Evolutionary conservation across 129 eudicot genomes (phyloP).

Genomic region (Helichrysum umbraculigerum): DNA sequence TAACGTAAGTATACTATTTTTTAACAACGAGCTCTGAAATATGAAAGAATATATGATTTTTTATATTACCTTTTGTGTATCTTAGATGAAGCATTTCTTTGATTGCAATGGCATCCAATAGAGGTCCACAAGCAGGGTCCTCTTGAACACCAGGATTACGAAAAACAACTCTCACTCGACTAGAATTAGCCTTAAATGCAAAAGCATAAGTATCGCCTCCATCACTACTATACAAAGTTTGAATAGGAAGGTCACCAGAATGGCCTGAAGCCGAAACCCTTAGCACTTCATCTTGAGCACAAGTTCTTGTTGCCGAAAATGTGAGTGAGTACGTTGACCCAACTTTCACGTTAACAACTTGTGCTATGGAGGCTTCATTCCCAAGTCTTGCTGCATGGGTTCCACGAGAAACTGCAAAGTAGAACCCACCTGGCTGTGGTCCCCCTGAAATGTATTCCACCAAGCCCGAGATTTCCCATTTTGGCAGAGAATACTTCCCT

Average conservation of each 20-base stretch:
- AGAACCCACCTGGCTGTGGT: conserved; percentile 66
- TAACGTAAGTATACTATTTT: background rate
- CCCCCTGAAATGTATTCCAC: conserved; percentile 69
- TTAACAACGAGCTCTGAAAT: background rate
- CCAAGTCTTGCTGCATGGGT: conserved; percentile 71
- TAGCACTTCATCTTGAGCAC: conserved; percentile 73
- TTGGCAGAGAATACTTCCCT: conserved; percentile 59
- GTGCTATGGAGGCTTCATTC: conserved; percentile 67
- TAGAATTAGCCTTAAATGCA: conserved; percentile 48
- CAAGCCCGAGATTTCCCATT: conserved; percentile 54
- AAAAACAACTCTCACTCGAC: conserved; percentile 49
- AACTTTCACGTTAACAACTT: conserved; percentile 36
- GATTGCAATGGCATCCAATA: conserved; percentile 68
- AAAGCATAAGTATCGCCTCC: conserved; percentile 84
- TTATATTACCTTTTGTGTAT: conserved; percentile 40
- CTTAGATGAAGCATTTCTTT: conserved; percentile 45
- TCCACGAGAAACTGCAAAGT: conserved; percentile 59
- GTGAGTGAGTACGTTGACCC: conserved; percentile 52
- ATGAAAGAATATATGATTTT: background rate
- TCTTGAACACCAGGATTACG: conserved; percentile 69
- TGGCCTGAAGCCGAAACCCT: conserved; percentile 44
- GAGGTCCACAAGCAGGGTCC: conserved; percentile 75
- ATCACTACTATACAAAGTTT: conserved; percentile 59
- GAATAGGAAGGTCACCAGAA: conserved; percentile 60
- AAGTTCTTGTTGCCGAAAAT: conserved; percentile 71